Conservation (phyloP, 2,329 filamentous ascomycete species). For the Xylaria multiplex region DNA sequence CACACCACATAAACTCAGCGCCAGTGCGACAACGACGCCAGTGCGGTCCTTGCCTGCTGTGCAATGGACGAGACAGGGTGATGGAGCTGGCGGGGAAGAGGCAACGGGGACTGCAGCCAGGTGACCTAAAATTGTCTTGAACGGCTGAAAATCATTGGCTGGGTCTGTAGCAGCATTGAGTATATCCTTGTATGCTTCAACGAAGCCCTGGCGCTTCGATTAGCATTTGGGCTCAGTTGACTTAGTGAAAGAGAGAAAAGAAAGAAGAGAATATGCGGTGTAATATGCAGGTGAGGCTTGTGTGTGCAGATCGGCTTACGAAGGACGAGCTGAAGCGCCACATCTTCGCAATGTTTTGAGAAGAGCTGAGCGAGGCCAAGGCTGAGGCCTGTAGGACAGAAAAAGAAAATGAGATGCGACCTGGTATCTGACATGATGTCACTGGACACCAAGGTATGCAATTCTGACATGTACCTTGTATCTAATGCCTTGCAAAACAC, state of each 20-base stretch:
- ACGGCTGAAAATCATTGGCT: conserved; percentile 61
- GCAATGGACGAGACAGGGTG: conserved; percentile 68
- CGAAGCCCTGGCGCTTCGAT: conserved; percentile 62
- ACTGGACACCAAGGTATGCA: conserved; percentile 24
- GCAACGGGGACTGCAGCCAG: conserved; percentile 53
- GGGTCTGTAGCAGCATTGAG: conserved; percentile 60
- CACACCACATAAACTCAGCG: conserved; percentile 69
- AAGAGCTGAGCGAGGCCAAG: background rate
- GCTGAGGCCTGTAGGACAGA: background rate
- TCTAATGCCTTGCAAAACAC: conserved; percentile 13
- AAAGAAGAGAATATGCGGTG: background rate
- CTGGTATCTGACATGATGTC: conserved; percentile 14
- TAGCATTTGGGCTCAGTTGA: conserved; percentile 17
- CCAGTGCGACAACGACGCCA: conserved; percentile 69
- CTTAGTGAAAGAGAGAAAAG: conserved; percentile 3
- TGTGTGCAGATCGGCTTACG: conserved; percentile 6
- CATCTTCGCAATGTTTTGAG: background rate
- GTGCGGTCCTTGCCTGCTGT: conserved; percentile 77
- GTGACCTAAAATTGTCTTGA: conserved; percentile 65
- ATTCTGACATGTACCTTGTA: background rate
- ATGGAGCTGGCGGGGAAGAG: conserved; percentile 51
- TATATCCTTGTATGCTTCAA: conserved; percentile 71
- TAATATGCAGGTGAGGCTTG: background rate
- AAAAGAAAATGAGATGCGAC: conserved; percentile 6
- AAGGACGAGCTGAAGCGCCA: conserved; percentile 4